Evolutionary conservation across 495 filamentous ascomycete species (phyloP), one percentile per base, ranked within the genome.

Genomic region (Copromyces sp.): DNA sequence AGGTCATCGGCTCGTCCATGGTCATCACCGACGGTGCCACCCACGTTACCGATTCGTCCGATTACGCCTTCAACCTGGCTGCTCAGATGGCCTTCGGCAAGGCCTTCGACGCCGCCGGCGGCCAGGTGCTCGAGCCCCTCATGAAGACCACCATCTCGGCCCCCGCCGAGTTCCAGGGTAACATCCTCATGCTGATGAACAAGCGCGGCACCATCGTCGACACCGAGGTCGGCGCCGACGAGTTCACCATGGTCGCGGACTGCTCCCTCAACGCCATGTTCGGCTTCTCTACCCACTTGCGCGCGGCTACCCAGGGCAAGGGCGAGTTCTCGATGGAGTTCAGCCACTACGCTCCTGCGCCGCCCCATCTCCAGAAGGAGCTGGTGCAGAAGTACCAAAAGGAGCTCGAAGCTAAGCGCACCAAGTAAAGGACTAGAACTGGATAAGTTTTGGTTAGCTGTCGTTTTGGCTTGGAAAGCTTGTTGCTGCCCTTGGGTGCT

Each of bases 271-370:
- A 97, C 79, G 88, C 89, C 76, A 98, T 99, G 96, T 99, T 99
- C 82, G 96, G 96, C 70, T 98, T 99, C 84, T 93, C 89, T 73
- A 90, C 87, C 44, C 90, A 96, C 82, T 83, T 99, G 81, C 88
- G 96, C 74, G 96, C 96, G 4, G 92, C 94, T 32, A 98, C 95
- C 11, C 96, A 99, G 85, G 96, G 95, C 70, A 99, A 99, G 87
- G 96, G 96, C 75, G 96, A 99, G 85, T 99, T 97, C 78, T 91
- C 87, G 74, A 99, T 99, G 96, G 96, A 99, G 85, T 99, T 98
- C 82, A 93, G 91, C 79, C 94, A 98, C 83, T 98, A 99, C 80
- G 89, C 90, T 71, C 86, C 92, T 70, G 92, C 95, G 75, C 92
- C 94, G 69, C 89, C 89, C 73, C 95, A 98, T 77, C 79, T 98